Percentiles rank a stretch among this genome's conserved stretches.
These are phyloP conservation scores for Echinosophora koreensis DNA, from an alignment of 306 rosid genomes.

Conservation along the genomic window DNA sequence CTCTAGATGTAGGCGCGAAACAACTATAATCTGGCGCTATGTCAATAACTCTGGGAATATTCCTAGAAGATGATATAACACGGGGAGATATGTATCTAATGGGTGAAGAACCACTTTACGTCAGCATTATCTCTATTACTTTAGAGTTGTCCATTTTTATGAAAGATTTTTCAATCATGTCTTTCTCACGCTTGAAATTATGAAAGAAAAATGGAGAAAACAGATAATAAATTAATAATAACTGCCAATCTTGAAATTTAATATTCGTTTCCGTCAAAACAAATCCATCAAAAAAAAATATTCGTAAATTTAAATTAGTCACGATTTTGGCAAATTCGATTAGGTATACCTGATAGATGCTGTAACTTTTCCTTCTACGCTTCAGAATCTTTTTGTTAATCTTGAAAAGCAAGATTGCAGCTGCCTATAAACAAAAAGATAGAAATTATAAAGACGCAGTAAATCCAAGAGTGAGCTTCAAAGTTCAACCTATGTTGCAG, in stretches of 20 bases:
- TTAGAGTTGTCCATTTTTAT: no score
- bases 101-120: no score
- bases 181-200: no score
- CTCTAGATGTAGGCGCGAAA: background rate
- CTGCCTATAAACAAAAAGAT: background rate
- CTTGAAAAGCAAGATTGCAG: constrained; percentile 35
- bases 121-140: no score
- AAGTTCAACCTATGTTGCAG: background rate
- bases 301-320: background rate
- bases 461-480: constrained; percentile 27
- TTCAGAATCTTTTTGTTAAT: constrained; percentile 43
- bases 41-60: constrained; percentile 45
- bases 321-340: constrained; percentile 32
- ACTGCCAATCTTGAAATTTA: background rate
- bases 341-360: constrained; percentile 43
- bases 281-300: no score
- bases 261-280: no score
- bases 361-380: constrained; percentile 47
- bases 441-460: background rate
- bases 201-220: constrained; percentile 1
- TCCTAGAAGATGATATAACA: constrained; percentile 42
- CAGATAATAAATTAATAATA: background rate
- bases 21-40: constrained; percentile 51
- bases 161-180: no score
- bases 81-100: no score